phyloP scores from a whole-genome alignment of 2,329 filamentous ascomycete genomes.

The Bipolaris cookei region DNA sequence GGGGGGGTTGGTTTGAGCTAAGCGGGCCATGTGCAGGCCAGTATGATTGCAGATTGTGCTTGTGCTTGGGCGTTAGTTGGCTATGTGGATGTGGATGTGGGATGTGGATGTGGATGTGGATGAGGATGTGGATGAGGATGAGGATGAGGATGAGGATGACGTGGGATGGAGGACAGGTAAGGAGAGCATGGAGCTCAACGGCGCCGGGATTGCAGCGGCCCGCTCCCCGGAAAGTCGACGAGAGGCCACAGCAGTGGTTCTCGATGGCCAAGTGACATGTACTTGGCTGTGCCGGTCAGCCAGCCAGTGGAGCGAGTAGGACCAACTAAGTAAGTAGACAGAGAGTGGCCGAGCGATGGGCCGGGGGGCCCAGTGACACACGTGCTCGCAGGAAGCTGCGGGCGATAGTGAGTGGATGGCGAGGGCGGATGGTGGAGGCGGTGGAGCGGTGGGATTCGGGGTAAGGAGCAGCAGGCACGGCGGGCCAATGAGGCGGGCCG shows the following conservation, averaged over 20 bases:
- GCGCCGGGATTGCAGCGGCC: conserved; percentile 39
- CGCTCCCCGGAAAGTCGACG: conserved; percentile 27
- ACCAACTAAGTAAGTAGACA: neutral
- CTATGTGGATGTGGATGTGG: too few relatives aligned
- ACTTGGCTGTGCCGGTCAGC: too few relatives aligned
- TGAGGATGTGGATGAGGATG: neutral
- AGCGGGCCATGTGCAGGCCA: too few relatives aligned
- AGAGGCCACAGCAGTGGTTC: conserved; percentile 6
- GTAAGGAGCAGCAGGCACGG: conserved; percentile 12
- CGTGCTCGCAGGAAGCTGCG: conserved; percentile 24
- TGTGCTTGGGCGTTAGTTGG: too few relatives aligned
- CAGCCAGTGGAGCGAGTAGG: neutral
- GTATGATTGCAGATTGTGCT: too few relatives aligned
- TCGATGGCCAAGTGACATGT: neutral
- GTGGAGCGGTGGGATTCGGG: conserved; percentile 2
- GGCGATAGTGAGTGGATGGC: conserved; percentile 11
- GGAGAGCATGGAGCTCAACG: conserved; percentile 17
- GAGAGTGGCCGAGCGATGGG: neutral
- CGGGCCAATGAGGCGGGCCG: conserved; percentile 12
- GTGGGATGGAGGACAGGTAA: neutral
- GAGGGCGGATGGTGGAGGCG: neutral
- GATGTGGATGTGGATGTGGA: neutral
- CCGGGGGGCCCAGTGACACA: conserved; percentile 14
- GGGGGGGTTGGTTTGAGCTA: too few relatives aligned
- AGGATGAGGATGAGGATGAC: neutral